Conservation (phyloP, 2,329 filamentous ascomycete genomes). For the Ampelomyces quisqualis region DNA sequence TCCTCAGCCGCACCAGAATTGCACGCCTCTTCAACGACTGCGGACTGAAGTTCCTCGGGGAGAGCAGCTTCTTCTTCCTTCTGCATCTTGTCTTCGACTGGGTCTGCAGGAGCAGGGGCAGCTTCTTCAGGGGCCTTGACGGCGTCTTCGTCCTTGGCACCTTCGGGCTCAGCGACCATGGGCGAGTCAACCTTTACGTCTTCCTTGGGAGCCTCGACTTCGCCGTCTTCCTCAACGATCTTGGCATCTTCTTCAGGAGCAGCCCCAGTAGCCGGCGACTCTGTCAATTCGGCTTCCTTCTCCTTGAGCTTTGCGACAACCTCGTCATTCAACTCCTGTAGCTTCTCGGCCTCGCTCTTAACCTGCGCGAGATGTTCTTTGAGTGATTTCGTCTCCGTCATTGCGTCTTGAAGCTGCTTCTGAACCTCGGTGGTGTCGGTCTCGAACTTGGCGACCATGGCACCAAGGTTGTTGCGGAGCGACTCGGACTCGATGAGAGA, state of each 20-base stretch:
- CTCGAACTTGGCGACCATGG: slow-evolving; percentile 9
- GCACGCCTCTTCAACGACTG: background rate
- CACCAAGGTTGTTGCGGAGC: slow-evolving; percentile 18
- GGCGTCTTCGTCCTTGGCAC: background rate
- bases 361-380: background rate
- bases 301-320: slow-evolving; percentile 1
- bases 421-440: slow-evolving; percentile 16
- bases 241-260: background rate
- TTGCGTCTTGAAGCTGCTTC: background rate
- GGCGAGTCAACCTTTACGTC: slow-evolving; percentile 2
- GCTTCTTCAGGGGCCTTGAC: slow-evolving; percentile 2
- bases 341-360: background rate
- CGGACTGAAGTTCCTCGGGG: too few species aligned
- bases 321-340: background rate
- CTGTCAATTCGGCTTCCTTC: too few species aligned
- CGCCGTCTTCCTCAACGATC: background rate
- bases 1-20: background rate
- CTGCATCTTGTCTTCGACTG: slow-evolving; percentile 3
- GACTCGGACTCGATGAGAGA: slow-evolving; percentile 10
- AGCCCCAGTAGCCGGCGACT: too few species aligned
- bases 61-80: background rate
- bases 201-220: background rate
- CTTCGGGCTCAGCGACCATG: background rate
- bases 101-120: slow-evolving; percentile 4
- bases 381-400: background rate